These are phyloP conservation scores for Lophium mytilinum DNA, from an alignment of 495 filamentous ascomycete genomes.

Conservation along the genomic window DNA sequence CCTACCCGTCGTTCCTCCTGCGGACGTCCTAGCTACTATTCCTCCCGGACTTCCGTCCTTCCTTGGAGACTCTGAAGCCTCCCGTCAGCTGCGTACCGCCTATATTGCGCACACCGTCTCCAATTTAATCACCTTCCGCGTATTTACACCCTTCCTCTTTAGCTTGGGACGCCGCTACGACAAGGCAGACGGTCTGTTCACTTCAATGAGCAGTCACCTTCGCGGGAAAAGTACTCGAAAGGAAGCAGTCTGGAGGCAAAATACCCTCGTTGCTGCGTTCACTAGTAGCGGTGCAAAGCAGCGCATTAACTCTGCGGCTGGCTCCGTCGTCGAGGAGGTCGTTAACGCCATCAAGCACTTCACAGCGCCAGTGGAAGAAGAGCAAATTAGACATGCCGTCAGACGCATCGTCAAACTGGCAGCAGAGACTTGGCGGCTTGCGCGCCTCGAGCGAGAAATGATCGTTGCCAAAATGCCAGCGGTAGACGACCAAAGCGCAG, in stretches of 20 bases:
- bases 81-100: slow-evolving; percentile 49
- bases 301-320: slow-evolving; percentile 52
- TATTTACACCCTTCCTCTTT: slow-evolving; percentile 60
- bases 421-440: slow-evolving; percentile 57
- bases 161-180: slow-evolving; percentile 53
- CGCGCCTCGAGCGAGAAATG: slow-evolving; percentile 54
- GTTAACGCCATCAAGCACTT: slow-evolving; percentile 51
- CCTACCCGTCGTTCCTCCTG: slow-evolving; percentile 49
- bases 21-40: slow-evolving; percentile 45
- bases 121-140: slow-evolving; percentile 51
- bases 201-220: slow-evolving; percentile 53
- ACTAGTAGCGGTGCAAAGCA: slow-evolving; percentile 54
- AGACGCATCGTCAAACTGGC: slow-evolving; percentile 55
- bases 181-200: slow-evolving; percentile 55
- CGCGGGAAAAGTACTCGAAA: slow-evolving; percentile 53
- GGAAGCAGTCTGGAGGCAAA: slow-evolving; percentile 57
- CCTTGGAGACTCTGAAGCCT: slow-evolving; percentile 38
- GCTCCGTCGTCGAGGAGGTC: slow-evolving; percentile 55
- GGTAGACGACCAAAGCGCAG: slow-evolving; percentile 31
- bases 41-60: slow-evolving; percentile 51
- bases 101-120: slow-evolving; percentile 55
- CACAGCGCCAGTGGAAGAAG: slow-evolving; percentile 46
- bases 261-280: slow-evolving; percentile 57
- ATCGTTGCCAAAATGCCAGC: slow-evolving; percentile 48
- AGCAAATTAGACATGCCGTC: slow-evolving; percentile 44